Percentiles rank a stretch among this genome's conserved stretches.
phyloP scores from a whole-genome alignment of 495 filamentous ascomycete genomes.

The Daldinia loculata region DNA sequence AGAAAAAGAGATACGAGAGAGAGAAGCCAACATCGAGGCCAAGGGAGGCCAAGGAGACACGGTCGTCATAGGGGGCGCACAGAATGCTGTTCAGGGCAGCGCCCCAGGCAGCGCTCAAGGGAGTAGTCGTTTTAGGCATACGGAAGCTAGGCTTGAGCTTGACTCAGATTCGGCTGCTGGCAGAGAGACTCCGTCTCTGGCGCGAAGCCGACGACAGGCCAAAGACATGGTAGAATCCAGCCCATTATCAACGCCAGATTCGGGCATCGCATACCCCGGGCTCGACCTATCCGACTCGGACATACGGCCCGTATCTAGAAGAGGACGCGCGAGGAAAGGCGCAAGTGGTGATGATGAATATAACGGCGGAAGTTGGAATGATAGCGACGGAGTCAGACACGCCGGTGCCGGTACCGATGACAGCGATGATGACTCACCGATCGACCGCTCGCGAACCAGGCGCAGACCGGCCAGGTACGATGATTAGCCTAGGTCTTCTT shows the following conservation, averaged over 20 bases:
- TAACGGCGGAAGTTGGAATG: slow-evolving; percentile 42
- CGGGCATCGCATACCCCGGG: slow-evolving; percentile 18
- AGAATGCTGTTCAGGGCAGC: slow-evolving; percentile 12
- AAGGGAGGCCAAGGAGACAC: slow-evolving; percentile 16
- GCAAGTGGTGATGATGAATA: slow-evolving; percentile 41
- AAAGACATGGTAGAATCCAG: slow-evolving; percentile 38
- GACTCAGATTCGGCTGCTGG: slow-evolving; percentile 27
- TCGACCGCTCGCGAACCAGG: slow-evolving; percentile 36
- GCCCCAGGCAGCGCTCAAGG: slow-evolving; percentile 15
- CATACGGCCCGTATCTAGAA: slow-evolving; percentile 18
- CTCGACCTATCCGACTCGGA: slow-evolving; percentile 42
- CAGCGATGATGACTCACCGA: slow-evolving; percentile 33
- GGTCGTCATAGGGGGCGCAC: slow-evolving; percentile 25
- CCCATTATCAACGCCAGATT: slow-evolving; percentile 41
- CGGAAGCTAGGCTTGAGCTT: slow-evolving; percentile 42
- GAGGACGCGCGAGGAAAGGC: slow-evolving; percentile 20
- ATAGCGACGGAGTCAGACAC: slow-evolving; percentile 37
- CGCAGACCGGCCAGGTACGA: slow-evolving; percentile 43
- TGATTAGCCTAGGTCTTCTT: slow-evolving; percentile 24
- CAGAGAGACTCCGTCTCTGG: slow-evolving; percentile 36
- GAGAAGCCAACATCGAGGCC: slow-evolving; percentile 4
- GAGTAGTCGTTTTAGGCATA: slow-evolving; percentile 37
- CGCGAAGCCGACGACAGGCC: slow-evolving; percentile 25
- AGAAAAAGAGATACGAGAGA: neutral
- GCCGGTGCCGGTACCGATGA: slow-evolving; percentile 33